Conservation (phyloP, 1,284 basidiomycete genomes). For the Heliocybe sulcata region DNA sequence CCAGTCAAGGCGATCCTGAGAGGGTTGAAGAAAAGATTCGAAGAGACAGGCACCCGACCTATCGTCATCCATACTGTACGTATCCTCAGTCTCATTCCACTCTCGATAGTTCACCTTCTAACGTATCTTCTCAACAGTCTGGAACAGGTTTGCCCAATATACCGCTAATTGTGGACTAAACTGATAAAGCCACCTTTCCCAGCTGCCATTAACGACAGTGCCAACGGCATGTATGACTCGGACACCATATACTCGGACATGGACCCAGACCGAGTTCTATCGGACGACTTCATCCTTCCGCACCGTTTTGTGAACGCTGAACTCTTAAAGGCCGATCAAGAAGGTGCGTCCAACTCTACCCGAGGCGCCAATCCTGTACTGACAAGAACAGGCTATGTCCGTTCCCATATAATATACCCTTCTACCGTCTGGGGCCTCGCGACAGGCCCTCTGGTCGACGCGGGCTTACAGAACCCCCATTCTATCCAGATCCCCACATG, state of each 20-base stretch:
- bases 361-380: background rate
- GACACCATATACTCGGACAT: slow-evolving; percentile 28
- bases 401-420: slow-evolving; percentile 30
- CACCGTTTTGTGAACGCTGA: slow-evolving; percentile 26
- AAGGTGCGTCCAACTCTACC: background rate
- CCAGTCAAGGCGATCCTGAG: slow-evolving; percentile 33
- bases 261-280: slow-evolving; percentile 25
- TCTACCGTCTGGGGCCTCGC: slow-evolving; percentile 33
- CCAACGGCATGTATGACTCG: slow-evolving; percentile 21
- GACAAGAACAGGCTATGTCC: slow-evolving; percentile 24
- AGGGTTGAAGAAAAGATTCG: slow-evolving; percentile 35
- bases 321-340: slow-evolving; percentile 22
- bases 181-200: background rate
- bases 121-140: slow-evolving; percentile 19
- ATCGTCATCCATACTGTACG: slow-evolving; percentile 47
- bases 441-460: slow-evolving; percentile 24
- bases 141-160: slow-evolving; percentile 21
- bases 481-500: no score
- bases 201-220: slow-evolving; percentile 23
- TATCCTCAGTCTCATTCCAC: background rate
- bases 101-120: background rate
- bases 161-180: background rate
- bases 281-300: slow-evolving; percentile 21
- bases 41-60: slow-evolving; percentile 30
- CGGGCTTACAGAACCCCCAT: slow-evolving; percentile 26